A percentile compares a stretch with the other conserved stretches of the same genome.
These are phyloP conservation scores for Podospora tetraspora DNA, from an alignment of 495 filamentous ascomycete species.

Conservation along the genomic window DNA sequence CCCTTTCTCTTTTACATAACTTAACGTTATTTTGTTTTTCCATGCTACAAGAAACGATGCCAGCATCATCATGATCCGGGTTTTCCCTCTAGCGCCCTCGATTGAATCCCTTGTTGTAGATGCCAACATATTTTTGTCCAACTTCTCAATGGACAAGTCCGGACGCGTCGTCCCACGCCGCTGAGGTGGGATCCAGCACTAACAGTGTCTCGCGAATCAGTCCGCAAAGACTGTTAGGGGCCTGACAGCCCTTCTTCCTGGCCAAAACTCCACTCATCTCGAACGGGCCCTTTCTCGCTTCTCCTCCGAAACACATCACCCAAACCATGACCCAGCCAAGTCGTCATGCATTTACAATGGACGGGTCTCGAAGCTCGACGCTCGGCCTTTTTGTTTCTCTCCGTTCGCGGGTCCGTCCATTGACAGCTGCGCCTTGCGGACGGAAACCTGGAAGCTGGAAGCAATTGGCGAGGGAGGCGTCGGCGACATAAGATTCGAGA, in stretches of 20 bases:
- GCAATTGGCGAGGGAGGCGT: not conserved
- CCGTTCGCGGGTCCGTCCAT: not conserved
- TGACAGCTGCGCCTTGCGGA: not conserved
- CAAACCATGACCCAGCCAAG: not conserved
- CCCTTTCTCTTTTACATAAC: no score
- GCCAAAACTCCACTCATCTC: not conserved
- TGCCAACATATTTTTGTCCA: no score
- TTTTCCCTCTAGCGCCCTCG: no score
- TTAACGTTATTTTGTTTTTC: no score
- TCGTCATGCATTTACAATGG: not conserved
- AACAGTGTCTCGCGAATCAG: not conserved
- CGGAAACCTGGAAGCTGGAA: not conserved
- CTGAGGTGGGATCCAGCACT: not conserved
- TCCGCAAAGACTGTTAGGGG: not conserved
- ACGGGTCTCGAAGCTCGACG: not conserved
- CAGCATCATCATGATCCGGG: no score
- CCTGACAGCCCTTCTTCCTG: not conserved
- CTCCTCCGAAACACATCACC: not conserved
- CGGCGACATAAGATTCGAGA: not conserved
- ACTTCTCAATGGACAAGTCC: no score
- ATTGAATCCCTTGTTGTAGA: no score
- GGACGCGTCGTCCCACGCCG: no score
- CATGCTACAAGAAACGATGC: no score
- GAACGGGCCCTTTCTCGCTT: not conserved
- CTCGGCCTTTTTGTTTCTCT: not conserved